Base-by-base conservation (phyloP, 305 asterid genomes). In the Coffea humblotiana region DNA sequence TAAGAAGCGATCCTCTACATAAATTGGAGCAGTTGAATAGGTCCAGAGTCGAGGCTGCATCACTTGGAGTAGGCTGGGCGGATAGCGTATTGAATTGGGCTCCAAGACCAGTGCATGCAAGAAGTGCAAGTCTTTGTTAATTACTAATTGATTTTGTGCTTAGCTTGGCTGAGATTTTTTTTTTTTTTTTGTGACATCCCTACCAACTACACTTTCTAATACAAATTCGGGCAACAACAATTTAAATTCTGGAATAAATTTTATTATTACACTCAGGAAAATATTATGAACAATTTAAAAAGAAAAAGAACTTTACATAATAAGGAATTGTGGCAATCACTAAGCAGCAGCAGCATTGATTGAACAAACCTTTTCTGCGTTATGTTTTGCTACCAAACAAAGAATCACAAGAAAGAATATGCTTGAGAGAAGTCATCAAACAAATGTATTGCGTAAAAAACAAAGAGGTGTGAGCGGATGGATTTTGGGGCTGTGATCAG, bases 401-500 rank as follows among this genome's bases (percentile, higher is more conserved):
- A 64, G 37, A 64, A 25, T 25, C 27, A 11, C 40, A 25, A 25
- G 15, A 67, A 65, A 29, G 71, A 65, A 65, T 65, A 32, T 32
- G 18, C 6, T 12, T 14, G 21, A 5, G 37, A 64, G 37, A 65
- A 66, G 4, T 21, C 8, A 23, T 61, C 10, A 23, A 61, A 9
- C 43, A 40, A 40, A 40, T 40, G 43, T 40, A 40, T 5, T 9
- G 29, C 14, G 40, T 40, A 40, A 32, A 32, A 13, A 66, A 14
- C 47, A 18, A 37, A 35, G 2, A 5, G 7, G 18, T 15, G 3
- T 5, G n/a, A 66, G 1, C 4, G n/a, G 23, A 66, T 32, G 71
- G n/a, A 29, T 45, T 65, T 29, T 21, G 1, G 3, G 10, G 70
- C 21, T 18, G 18, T 29, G 25, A 80, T 76, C 77, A 89, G 81